Evolutionary conservation across 768 basidiomycete species (phyloP), one percentile per base, ranked within the genome.

Genomic region (Scleroderma bovista): DNA sequence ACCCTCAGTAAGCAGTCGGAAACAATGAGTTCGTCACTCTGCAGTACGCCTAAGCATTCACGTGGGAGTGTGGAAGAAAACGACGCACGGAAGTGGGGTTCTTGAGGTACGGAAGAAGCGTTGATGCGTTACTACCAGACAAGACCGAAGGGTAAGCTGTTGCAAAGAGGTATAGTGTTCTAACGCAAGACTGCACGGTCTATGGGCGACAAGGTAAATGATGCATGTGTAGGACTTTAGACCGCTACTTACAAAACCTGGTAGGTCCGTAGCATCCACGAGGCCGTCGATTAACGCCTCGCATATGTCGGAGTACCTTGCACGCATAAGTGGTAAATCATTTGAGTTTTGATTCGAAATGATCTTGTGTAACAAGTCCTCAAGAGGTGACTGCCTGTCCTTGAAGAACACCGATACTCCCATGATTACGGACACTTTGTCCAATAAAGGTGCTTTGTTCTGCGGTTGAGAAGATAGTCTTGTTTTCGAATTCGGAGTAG

Each of bases 1-100:
- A 95, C 89, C 55, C 87, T 87, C 36, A 98, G 76, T 4, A 99
- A 69, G 62, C 89, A 88, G 62, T 97, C 94, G 1, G 85, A 84
- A 5, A 86, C 87, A 0, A 77, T 72, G 55, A 92, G 79, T 54
- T 97, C 94, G 48, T 98, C 94, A 3, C 75, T 42, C 92, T 95
- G 58, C 8, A 16, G 38, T 24, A 17, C 1, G 13, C 11, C 9
- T 45, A 33, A 23, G 38, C 13, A 45, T 57, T 16, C 46, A 46
- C 39, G 53, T 39, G 9, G 26, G 10, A 41, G 3, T 49, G 52
- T 38, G 29, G 6, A 47, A 15, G 32, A 19, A 26, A 22, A 22
- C 1, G 44, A 67, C 80, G 59, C 63, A 94, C 92, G 15, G 84
- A 82, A 5, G 78, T 77, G 0, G 88, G 81, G 54, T 84, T 87